A percentile compares a stretch with the other conserved stretches of the same genome.
Evolutionary conservation across 1,139 yeast genomes (phyloP).

Genomic region (Hyphopichia khmerensis): DNA sequence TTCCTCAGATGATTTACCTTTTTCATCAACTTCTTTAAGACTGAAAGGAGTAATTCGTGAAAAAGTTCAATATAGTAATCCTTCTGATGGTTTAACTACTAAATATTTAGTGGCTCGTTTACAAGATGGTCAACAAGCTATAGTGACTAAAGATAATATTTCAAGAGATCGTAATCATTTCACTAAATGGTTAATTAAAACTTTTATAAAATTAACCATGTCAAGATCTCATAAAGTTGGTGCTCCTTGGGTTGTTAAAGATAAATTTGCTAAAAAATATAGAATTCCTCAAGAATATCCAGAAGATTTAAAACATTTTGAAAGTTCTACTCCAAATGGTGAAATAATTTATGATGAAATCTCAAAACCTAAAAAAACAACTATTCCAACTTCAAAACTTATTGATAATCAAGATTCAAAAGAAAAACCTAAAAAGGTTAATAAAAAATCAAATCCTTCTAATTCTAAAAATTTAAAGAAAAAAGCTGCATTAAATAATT

Average conservation of each 20-base stretch:
- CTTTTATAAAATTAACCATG: conserved; percentile 83
- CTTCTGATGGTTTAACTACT: conserved; percentile 55
- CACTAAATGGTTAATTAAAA: conserved; percentile 86
- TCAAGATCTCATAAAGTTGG: conserved; percentile 82
- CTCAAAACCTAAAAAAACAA: conserved; percentile 9
- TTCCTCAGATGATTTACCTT: conserved; percentile 3
- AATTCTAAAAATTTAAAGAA: conserved; percentile 6
- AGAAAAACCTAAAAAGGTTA: conserved; percentile 5
- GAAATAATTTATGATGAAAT: conserved; percentile 22
- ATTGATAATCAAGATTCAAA: conserved; percentile 3
- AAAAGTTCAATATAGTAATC: conserved; percentile 51
- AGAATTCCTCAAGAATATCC: conserved; percentile 62
- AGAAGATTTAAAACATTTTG: conserved; percentile 45
- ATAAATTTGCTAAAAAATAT: conserved; percentile 62
- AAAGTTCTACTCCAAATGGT: conserved; percentile 39
- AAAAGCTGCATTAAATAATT: conserved; percentile 6
- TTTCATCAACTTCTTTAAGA: conserved; percentile 17
- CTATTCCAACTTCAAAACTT: neutral
- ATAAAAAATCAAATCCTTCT: conserved; percentile 8
- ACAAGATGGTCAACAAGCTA: conserved; percentile 56
- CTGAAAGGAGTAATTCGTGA: conserved; percentile 43
- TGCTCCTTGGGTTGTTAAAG: conserved; percentile 96
- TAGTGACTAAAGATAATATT: conserved; percentile 71
- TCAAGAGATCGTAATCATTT: conserved; percentile 82
- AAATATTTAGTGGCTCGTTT: conserved; percentile 63